phyloP scores from a whole-genome alignment of 75 land plant species.

The Isoetes taiwanensis region DNA sequence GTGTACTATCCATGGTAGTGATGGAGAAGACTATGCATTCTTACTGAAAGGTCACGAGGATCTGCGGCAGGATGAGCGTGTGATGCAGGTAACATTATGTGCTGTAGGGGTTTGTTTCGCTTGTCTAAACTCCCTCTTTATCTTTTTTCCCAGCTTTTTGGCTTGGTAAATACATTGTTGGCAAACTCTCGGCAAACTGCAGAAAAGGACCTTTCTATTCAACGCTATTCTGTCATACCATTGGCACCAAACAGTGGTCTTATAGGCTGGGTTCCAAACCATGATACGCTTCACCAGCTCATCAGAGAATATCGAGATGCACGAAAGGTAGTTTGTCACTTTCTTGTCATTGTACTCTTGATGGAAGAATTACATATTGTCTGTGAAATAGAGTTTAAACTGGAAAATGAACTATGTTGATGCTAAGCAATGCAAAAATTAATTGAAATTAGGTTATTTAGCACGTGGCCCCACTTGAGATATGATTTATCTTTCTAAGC shows the following conservation, averaged over 20 bases:
- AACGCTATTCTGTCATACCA: slow-evolving; percentile 89
- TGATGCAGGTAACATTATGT: slow-evolving; percentile 72
- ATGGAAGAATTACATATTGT: too few species aligned
- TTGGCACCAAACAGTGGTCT: slow-evolving; percentile 97
- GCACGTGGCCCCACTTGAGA: too few species aligned
- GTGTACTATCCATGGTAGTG: slow-evolving; percentile 88
- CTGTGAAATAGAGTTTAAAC: too few species aligned
- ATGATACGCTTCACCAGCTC: slow-evolving; percentile 90
- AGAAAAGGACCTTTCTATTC: slow-evolving; percentile 92
- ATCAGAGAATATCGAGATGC: slow-evolving; percentile 95
- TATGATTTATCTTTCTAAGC: too few species aligned
- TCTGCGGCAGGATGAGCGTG: slow-evolving; percentile 97
- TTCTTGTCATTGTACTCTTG: too few species aligned
- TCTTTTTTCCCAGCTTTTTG: slow-evolving; percentile 53
- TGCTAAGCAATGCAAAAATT: too few species aligned
- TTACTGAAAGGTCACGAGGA: slow-evolving; percentile 97
- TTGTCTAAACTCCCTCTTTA: not conserved
- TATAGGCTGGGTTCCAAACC: slow-evolving; percentile 98
- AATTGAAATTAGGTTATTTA: too few species aligned
- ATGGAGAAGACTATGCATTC: slow-evolving; percentile 90
- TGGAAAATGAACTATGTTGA: too few species aligned
- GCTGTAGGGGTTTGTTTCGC: not conserved
- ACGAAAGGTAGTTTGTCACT: too few species aligned
- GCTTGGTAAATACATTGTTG: slow-evolving; percentile 89
- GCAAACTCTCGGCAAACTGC: slow-evolving; percentile 83